Base-by-base conservation (phyloP, 768 basidiomycete species). In the Lentinula guzmanii region DNA sequence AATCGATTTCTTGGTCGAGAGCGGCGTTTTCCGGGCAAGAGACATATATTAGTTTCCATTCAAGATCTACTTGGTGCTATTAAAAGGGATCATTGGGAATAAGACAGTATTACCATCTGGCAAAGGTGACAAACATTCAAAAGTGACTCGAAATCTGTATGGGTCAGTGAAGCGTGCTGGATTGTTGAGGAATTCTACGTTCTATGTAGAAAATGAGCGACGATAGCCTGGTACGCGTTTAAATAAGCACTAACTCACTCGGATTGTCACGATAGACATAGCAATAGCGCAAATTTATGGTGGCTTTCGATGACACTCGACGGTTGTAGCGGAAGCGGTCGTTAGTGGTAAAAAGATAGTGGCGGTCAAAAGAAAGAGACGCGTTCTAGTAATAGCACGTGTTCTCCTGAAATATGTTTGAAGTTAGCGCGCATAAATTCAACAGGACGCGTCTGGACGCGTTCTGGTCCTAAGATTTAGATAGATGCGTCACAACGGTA, bases 21-120 rank as follows among this genome's bases (percentile, higher is more conserved):
- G 90, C 87, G 68, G 93, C 91, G 70, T 91, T 84, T 9, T 89
- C 94, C 0, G 96, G 95, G 3, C 90, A 93, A 1, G 97, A 93
- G 57, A 98, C 96, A 72, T 96, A 98, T 51, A 97, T 94, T 65
- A 99, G 87, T 65, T 88, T 88, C 97, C 97, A 99, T 73, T 99
- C 97, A 64, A 99, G 86, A 74, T 99, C 97, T 96, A 16, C n/a
- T 13, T 64, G 3, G 48, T 51, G 60, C 18, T 21, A 28, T 18
- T 9, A 41, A 18, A 46, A 7, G 43, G 24, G 35, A 42, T 61
- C 33, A 51, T 39, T 9, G 31, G 31, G 56, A 18, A 15, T 31
- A 48, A 48, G 52, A 28, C 24, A 50, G 24, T n/a, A 39, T 16
- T 37, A 92, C 94, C 95, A 67, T 98, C 95, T 68, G 88, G 85